These are phyloP conservation scores for Ambrosiella xylebori DNA, from an alignment of 2,329 filamentous ascomycete species.

Conservation along the genomic window DNA sequence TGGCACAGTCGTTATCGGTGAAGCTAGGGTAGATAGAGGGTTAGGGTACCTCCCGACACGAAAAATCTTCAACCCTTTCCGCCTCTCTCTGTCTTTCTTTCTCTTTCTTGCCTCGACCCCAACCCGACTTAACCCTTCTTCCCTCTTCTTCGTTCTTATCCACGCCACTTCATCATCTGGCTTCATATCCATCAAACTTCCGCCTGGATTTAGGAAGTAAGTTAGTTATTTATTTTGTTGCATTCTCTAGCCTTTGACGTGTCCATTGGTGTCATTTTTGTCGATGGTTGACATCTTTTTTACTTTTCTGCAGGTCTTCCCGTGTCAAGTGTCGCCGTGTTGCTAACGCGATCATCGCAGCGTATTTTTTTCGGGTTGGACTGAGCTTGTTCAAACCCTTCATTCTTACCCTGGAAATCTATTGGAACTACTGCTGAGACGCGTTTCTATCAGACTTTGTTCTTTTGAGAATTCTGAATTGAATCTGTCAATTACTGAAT, in stretches of 20 bases:
- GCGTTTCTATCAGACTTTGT: neutral
- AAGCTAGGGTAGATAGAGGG: constrained; percentile 8
- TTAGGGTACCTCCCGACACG: constrained; percentile 9
- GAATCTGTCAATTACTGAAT: neutral
- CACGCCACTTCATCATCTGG: neutral
- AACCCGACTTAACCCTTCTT: constrained; percentile 14
- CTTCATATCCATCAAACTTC: neutral
- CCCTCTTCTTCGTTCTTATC: neutral
- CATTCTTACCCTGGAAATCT: constrained; percentile 12
- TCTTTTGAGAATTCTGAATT: neutral
- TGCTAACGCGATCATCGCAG: constrained; percentile 11
- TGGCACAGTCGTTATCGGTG: neutral
- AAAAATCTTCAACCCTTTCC: constrained; percentile 13
- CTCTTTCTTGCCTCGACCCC: constrained; percentile 9
- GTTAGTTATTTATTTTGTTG: neutral
- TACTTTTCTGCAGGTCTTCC: neutral
- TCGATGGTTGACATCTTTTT: neutral
- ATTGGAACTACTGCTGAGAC: constrained; percentile 7
- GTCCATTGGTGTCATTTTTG: neutral
- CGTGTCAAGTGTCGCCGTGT: neutral
- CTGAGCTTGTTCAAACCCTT: constrained; percentile 8
- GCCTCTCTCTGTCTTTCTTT: constrained; percentile 9
- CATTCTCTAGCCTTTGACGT: neutral
- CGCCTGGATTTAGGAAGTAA: neutral
- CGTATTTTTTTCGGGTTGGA: constrained; percentile 10